These are phyloP conservation scores for Sclerotinia minor DNA, from an alignment of 2,329 filamentous ascomycete species.

Conservation along the genomic window DNA sequence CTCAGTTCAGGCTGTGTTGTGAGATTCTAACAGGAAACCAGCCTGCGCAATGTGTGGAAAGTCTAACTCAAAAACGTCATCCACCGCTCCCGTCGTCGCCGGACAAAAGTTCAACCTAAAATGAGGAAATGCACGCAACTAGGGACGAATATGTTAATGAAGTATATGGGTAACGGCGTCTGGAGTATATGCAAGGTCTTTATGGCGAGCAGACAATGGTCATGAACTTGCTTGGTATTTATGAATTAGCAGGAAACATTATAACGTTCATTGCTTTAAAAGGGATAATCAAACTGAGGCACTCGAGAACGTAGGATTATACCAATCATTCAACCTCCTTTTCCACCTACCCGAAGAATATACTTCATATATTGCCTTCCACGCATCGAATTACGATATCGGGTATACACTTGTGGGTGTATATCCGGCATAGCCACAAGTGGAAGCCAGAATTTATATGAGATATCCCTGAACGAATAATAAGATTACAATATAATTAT, in stretches of 20 bases:
- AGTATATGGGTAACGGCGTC: neutral
- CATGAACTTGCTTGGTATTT: neutral
- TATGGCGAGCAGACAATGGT: neutral
- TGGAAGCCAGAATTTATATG: neutral
- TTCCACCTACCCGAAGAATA: neutral
- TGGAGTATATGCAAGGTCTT: neutral
- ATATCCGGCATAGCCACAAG: neutral
- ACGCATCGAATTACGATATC: slow-evolving; percentile 60
- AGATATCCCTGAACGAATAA: neutral
- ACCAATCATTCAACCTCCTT: neutral
- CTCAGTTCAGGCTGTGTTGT: too few relatives aligned
- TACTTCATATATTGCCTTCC: neutral
- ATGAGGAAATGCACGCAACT: slow-evolving; percentile 39
- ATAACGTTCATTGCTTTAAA: neutral
- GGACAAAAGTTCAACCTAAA: slow-evolving; percentile 65
- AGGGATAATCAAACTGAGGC: slow-evolving; percentile 1
- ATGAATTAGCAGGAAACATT: slow-evolving; percentile 11
- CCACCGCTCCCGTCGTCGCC: slow-evolving; percentile 54
- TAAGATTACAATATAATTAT: neutral
- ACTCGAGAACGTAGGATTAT: slow-evolving; percentile 11
- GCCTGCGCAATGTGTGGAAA: slow-evolving; percentile 66
- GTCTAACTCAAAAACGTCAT: slow-evolving; percentile 52
- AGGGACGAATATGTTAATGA: neutral
- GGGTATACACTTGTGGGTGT: slow-evolving; percentile 41
- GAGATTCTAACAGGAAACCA: slow-evolving; percentile 37